Evolutionary conservation across 257 asterid species (phyloP).

Genomic region (Cynanchum wilfordii): DNA sequence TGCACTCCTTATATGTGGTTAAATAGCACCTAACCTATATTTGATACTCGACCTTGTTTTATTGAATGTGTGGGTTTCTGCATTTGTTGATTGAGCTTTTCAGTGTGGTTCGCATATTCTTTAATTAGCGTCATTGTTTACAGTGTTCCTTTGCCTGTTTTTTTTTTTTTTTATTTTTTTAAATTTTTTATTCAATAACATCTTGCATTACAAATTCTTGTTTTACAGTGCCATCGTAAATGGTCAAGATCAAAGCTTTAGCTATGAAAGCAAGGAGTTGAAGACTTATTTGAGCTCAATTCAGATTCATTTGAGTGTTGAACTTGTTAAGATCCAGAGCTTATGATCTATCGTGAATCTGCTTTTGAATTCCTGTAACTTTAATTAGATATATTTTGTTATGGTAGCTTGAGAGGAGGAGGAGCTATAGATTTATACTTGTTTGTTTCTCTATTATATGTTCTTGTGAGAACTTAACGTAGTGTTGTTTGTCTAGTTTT

Average conservation of each 20-base stretch:
- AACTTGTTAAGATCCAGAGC: slow-evolving; percentile 10
- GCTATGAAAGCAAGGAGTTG: neutral
- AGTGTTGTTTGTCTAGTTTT: neutral
- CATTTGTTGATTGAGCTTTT: neutral
- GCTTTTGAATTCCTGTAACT: slow-evolving; percentile 4
- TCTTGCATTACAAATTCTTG: neutral
- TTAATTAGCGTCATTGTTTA: no score
- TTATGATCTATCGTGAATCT: neutral
- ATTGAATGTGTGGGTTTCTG: neutral
- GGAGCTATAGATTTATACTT: neutral
- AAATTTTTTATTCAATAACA: no score
- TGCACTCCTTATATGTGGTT: neutral
- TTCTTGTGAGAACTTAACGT: neutral
- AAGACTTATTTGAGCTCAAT: neutral
- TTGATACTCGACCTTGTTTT: neutral
- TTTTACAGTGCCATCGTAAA: slow-evolving; percentile 25
- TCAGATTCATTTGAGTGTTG: neutral
- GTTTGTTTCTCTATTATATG: neutral
- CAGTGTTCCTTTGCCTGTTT: neutral
- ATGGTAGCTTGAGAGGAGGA: neutral
- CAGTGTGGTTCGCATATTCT: neutral
- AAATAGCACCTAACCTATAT: neutral
- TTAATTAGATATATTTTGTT: neutral
- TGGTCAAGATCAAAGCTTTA: neutral
- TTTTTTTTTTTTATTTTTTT: no score